Base-by-base conservation (phyloP, 2,329 filamentous ascomycete species). In the Acrocalymma vagum region DNA sequence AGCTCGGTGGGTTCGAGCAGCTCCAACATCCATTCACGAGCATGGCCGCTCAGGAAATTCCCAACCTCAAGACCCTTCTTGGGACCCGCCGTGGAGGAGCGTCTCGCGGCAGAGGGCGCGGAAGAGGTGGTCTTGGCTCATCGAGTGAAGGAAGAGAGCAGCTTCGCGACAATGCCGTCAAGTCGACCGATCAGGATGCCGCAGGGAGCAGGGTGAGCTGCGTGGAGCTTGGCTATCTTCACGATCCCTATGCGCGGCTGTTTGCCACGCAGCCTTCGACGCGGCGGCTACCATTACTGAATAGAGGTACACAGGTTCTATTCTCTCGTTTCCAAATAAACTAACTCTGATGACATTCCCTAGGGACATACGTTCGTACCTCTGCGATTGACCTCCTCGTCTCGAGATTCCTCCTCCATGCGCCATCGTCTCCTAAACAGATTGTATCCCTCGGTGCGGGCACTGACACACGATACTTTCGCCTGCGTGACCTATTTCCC, bases 381-480 rank as follows among this genome's bases (percentile, higher is more conserved):
- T 82, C 80, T 5, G 89, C 88, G 16, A 85, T 99, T 50, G 91
- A 99, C 70, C 75, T 72, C 9, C 81, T 99, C 1, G 82, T 97
- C 26, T 68, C 81, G 35, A 76, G 75, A 6, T 97, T 97, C 60
- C 75, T 97, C 9, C 66, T 73, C 3, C 48, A 63, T 27, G n/a
- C 62, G 32, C 53, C 60, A 17, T 37, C 58, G 3, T 47, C 71
- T 29, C 73, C 65, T 15, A 83, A 82, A 48, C 94, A 99, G 65
- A 90, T 99, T 45, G 80, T 99, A 46, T 96, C 92, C 0, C 80
- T 99, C 1, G 94, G 94, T 20, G 93, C 94, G 11, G 94, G 94
- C 16, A 96, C 92, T 9, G 94, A 99, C 65, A 97, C 94, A 6
- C 83, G 94, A 11, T 87, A 85, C 45, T 91, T 96, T 62, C 85